Conservation (phyloP, 176 grass and related monocot genomes). For the Phyllostachys edulis region DNA sequence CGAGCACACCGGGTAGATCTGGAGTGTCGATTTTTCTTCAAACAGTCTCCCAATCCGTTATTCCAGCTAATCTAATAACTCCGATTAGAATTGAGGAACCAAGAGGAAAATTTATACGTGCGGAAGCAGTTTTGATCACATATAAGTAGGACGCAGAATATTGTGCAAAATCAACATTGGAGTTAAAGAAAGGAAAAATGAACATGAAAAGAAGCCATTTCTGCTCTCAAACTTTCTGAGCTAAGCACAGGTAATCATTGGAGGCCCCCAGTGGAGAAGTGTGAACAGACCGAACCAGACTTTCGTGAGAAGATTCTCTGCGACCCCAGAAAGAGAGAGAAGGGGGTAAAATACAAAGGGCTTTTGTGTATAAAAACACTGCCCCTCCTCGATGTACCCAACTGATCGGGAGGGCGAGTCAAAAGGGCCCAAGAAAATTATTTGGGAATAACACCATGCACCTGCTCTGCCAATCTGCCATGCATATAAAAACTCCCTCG, state of each 20-base stretch:
- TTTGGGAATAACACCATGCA: slow-evolving; percentile 20
- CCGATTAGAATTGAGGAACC: background rate
- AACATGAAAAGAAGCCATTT: background rate
- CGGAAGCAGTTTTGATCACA: background rate
- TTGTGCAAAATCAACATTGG: too few species aligned
- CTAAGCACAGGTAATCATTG: slow-evolving; percentile 22
- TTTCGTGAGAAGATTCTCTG: slow-evolving; percentile 35
- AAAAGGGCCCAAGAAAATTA: slow-evolving; percentile 16
- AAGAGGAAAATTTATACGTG: too few species aligned
- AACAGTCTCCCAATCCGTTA: background rate
- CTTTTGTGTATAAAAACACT: slow-evolving; percentile 15
- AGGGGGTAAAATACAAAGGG: background rate
- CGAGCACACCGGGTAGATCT: too few species aligned
- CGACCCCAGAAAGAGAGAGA: background rate
- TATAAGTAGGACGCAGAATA: background rate
- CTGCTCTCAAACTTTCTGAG: background rate
- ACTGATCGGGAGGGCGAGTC: slow-evolving; percentile 20
- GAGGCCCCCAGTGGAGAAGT: slow-evolving; percentile 11
- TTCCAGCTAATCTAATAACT: too few species aligned
- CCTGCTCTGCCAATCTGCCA: slow-evolving; percentile 40
- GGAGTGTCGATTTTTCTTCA: too few species aligned
- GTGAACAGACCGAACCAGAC: slow-evolving; percentile 12
- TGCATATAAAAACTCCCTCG: background rate
- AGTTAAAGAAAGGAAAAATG: background rate
- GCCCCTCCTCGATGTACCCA: background rate